Conservation (phyloP, 306 rosid genomes). For the Styphnolobium japonicum region DNA sequence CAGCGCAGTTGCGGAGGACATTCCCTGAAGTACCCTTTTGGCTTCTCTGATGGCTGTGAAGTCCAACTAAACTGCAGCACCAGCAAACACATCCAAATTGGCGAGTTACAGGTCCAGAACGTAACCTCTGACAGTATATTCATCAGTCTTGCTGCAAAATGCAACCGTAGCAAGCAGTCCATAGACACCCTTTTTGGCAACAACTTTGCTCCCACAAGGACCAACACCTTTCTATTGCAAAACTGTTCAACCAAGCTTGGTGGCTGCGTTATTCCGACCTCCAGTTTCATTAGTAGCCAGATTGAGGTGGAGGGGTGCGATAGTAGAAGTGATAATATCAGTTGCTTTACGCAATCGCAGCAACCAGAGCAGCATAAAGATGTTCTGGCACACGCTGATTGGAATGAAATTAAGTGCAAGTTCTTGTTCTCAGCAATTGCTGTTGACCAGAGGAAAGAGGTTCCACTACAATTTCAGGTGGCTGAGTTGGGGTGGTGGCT, state of each 20-base stretch:
- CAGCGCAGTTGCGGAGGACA: slow-evolving; percentile 21
- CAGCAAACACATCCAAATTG: slow-evolving; percentile 19
- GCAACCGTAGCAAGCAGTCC: slow-evolving; percentile 33
- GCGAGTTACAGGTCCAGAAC: slow-evolving; percentile 38
- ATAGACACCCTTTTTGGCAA: slow-evolving; percentile 24
- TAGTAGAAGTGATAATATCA: neutral
- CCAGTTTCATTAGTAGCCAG: slow-evolving; percentile 13
- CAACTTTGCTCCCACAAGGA: slow-evolving; percentile 44
- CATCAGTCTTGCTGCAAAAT: slow-evolving; percentile 44
- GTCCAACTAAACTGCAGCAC: slow-evolving; percentile 42
- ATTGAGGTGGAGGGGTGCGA: slow-evolving; percentile 16
- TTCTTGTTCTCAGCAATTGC: slow-evolving; percentile 54
- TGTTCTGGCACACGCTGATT: neutral
- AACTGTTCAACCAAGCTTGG: slow-evolving; percentile 18
- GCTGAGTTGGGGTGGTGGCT: slow-evolving; percentile 90
- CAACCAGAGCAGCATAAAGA: neutral
- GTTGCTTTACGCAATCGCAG: slow-evolving; percentile 42
- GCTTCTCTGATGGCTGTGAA: slow-evolving; percentile 41
- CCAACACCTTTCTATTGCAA: slow-evolving; percentile 53
- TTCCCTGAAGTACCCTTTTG: slow-evolving; percentile 62
- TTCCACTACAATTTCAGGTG: slow-evolving; percentile 46
- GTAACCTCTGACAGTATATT: slow-evolving; percentile 50
- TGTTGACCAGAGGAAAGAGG: slow-evolving; percentile 14
- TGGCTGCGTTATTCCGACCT: slow-evolving; percentile 41
- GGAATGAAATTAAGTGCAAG: neutral